These are phyloP conservation scores for Blastobotrys capitulatus DNA, from an alignment of 1,139 yeast genomes.

Conservation along the genomic window DNA sequence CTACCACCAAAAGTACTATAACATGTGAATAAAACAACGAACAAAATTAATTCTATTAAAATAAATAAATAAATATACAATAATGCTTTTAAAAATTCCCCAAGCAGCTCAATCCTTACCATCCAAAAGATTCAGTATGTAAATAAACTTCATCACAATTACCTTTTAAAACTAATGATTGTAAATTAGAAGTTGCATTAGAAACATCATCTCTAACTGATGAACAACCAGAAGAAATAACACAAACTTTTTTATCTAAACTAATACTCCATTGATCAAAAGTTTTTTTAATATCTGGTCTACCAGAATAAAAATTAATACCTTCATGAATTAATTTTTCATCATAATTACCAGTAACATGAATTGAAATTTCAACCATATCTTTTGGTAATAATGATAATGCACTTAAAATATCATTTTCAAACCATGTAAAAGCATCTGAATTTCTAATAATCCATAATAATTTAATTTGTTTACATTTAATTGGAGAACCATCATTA, in stretches of 20 bases:
- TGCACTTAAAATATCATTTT: constrained; percentile 35
- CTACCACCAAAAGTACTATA: too few species aligned
- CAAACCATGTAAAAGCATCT: constrained; percentile 44
- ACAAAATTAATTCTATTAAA: not conserved
- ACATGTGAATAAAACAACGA: too few species aligned
- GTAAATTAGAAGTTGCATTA: constrained; percentile 40
- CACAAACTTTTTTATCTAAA: constrained; percentile 40
- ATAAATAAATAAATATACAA: not conserved
- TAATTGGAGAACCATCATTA: constrained; percentile 13
- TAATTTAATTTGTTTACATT: constrained; percentile 34
- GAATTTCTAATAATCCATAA: constrained; percentile 45
- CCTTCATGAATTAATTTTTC: not conserved
- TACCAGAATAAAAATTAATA: constrained; percentile 21
- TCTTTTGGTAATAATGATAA: constrained; percentile 12
- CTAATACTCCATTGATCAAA: constrained; percentile 17
- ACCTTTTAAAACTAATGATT: constrained; percentile 26
- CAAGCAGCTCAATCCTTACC: constrained; percentile 41
- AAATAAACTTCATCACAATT: constrained; percentile 42
- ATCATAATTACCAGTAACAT: constrained; percentile 5
- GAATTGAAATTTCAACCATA: constrained; percentile 9
- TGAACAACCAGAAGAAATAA: constrained; percentile 50
- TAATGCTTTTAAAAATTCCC: not conserved
- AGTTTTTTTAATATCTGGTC: constrained; percentile 34
- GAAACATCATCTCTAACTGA: constrained; percentile 44
- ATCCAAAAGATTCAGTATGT: constrained; percentile 57